These are phyloP conservation scores for Pythium periplocum DNA, from an alignment of 352 stramenopile species.

Conservation along the genomic window DNA sequence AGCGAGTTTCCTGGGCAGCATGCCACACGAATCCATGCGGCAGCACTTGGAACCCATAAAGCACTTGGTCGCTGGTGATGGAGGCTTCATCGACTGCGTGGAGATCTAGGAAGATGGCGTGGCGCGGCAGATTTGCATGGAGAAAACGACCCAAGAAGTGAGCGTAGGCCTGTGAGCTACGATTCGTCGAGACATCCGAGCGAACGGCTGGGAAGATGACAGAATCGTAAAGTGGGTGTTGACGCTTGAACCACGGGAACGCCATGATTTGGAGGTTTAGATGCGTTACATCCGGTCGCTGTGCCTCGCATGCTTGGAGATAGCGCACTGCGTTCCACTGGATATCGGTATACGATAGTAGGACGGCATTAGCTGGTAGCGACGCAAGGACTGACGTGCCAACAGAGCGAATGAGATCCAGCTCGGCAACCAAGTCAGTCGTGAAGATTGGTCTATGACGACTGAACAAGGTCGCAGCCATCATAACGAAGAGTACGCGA, in stretches of 20 bases:
- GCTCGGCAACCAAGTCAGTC: background rate
- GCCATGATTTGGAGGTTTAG: slow-evolving; percentile 79
- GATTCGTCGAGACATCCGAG: slow-evolving; percentile 28
- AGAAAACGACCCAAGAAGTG: slow-evolving; percentile 38
- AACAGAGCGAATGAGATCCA: slow-evolving; percentile 33
- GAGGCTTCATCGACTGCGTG: slow-evolving; percentile 41
- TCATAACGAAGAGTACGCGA: no score
- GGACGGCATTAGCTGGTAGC: slow-evolving; percentile 36
- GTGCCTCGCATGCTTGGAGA: slow-evolving; percentile 43
- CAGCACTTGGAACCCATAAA: slow-evolving; percentile 31
- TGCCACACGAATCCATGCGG: slow-evolving; percentile 46
- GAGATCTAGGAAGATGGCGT: slow-evolving; percentile 44
- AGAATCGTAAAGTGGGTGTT: slow-evolving; percentile 30
- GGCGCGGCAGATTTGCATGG: slow-evolving; percentile 25
- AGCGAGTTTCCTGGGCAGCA: slow-evolving; percentile 13
- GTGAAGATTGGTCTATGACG: background rate
- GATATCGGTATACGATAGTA: slow-evolving; percentile 80
- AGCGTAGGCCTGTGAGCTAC: slow-evolving; percentile 32
- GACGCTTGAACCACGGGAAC: slow-evolving; percentile 70
- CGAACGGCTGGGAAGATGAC: slow-evolving; percentile 34
- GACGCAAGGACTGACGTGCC: slow-evolving; percentile 34
- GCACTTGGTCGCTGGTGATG: slow-evolving; percentile 11
- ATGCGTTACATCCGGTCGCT: slow-evolving; percentile 52
- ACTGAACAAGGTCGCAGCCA: no score
- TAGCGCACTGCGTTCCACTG: slow-evolving; percentile 82